Percentiles rank a stretch among this genome's conserved stretches.
Evolutionary conservation across 768 basidiomycete species (phyloP).

Genomic region (Suillus subluteus): DNA sequence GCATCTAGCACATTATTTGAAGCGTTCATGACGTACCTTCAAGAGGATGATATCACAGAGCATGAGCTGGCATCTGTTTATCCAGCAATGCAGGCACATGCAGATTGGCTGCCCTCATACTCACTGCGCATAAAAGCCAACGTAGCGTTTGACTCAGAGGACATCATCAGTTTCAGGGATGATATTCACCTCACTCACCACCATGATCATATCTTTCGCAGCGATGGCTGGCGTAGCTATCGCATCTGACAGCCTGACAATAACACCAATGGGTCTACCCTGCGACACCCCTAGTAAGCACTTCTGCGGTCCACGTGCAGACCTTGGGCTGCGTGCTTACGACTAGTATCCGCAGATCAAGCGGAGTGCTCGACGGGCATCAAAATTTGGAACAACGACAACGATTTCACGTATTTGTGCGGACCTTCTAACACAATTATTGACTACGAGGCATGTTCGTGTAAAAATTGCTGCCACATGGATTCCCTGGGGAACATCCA

Average conservation of each 20-base stretch:
- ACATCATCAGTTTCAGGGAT: background rate
- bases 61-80: background rate
- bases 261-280: background rate
- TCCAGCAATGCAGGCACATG: background rate
- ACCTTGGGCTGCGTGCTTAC: background rate
- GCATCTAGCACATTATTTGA: no score
- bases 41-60: no score
- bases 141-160: background rate
- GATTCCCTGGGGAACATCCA: no score
- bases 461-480: background rate
- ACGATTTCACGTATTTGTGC: background rate
- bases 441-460: background rate
- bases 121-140: background rate
- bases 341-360: background rate
- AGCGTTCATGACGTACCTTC: no score
- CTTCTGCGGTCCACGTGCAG: background rate
- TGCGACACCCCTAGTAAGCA: background rate
- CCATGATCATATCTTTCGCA: background rate
- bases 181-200: background rate
- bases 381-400: background rate
- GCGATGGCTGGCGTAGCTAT: background rate
- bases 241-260: background rate
- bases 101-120: background rate
- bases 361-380: background rate
- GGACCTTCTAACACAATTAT: background rate